Conservation (phyloP, 1,284 basidiomycete genomes). For the Dichomitus squalens region DNA sequence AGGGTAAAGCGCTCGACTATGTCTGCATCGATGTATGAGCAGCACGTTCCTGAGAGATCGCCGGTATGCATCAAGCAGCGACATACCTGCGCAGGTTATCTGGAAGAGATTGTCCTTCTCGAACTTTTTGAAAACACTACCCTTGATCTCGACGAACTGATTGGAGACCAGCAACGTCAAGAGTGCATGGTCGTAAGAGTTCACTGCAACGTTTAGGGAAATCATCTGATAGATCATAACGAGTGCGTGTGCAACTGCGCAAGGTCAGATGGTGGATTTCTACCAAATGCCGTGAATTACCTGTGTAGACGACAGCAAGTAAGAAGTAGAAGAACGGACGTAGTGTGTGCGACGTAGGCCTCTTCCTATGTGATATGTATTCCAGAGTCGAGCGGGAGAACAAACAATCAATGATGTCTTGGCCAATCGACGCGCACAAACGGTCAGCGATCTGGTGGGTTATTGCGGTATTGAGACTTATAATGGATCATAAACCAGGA, state of each 20-base stretch:
- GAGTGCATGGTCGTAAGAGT: slow-evolving; percentile 96
- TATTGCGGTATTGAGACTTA: background rate
- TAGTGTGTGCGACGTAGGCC: slow-evolving; percentile 63
- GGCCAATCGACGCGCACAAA: slow-evolving; percentile 95
- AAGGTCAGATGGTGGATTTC: background rate
- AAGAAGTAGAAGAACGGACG: slow-evolving; percentile 86
- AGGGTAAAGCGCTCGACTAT: slow-evolving; percentile 98
- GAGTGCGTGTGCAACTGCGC: slow-evolving; percentile 83
- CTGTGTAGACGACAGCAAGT: slow-evolving; percentile 83
- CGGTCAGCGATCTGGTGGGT: slow-evolving; percentile 85
- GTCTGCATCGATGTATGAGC: slow-evolving; percentile 50
- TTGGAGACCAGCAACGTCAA: slow-evolving; percentile 95
- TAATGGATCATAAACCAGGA: background rate
- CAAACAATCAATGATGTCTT: slow-evolving; percentile 95
- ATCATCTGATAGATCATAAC: slow-evolving; percentile 98
- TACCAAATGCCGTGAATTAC: slow-evolving; percentile 45
- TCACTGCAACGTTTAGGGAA: slow-evolving; percentile 96
- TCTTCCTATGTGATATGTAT: slow-evolving; percentile 63
- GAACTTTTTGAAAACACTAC: slow-evolving; percentile 99
- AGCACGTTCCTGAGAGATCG: too few relatives aligned
- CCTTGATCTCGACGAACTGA: slow-evolving; percentile 99
- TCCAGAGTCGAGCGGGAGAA: slow-evolving; percentile 93
- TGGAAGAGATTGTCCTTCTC: slow-evolving; percentile 99
- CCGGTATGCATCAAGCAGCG: background rate
- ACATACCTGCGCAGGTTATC: slow-evolving; percentile 91